These are phyloP conservation scores for Saccharum hybrid DNA, from an alignment of 202 grass and related monocot genomes.

Conservation along the genomic window DNA sequence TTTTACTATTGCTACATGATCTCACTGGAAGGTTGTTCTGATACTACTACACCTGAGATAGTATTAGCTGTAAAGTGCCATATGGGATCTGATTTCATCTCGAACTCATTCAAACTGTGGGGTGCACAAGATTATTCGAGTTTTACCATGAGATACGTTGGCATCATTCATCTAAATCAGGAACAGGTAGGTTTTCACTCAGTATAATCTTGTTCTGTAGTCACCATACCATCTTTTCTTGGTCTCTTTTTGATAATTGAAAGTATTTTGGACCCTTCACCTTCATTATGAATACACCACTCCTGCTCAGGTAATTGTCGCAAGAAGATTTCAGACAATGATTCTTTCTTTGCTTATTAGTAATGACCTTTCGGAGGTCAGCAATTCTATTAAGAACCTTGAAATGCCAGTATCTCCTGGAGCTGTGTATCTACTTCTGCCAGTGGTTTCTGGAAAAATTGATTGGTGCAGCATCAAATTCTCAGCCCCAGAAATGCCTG, in stretches of 20 bases:
- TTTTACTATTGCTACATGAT: conserved; percentile 78
- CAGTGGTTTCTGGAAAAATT: conserved; percentile 69
- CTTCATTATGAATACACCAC: neutral
- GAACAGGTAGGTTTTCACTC: conserved; percentile 52
- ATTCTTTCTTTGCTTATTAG: conserved; percentile 71
- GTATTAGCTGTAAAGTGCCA: conserved; percentile 66
- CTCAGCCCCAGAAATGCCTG: conserved; percentile 34
- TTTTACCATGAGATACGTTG: conserved; percentile 46
- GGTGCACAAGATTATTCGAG: conserved; percentile 23
- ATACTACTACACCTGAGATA: conserved; percentile 45
- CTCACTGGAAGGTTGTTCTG: conserved; percentile 44
- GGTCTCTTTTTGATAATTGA: neutral
- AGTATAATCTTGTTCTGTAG: neutral
- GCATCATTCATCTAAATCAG: conserved; percentile 55
- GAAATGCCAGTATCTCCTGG: conserved; percentile 50
- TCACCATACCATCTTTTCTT: conserved; percentile 13
- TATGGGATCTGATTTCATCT: conserved; percentile 60
- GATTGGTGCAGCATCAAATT: conserved; percentile 72
- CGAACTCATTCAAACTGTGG: conserved; percentile 57
- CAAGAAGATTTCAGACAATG: conserved; percentile 61
- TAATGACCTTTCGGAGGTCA: conserved; percentile 44
- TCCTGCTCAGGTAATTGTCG: conserved; percentile 55
- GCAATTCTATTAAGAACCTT: conserved; percentile 26
- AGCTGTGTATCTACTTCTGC: conserved; percentile 76
- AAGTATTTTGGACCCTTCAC: neutral